Percentiles rank a stretch among this genome's conserved stretches.
These are phyloP conservation scores for Pulveroboletus sp. DNA, from an alignment of 768 basidiomycete genomes.

Conservation along the genomic window DNA sequence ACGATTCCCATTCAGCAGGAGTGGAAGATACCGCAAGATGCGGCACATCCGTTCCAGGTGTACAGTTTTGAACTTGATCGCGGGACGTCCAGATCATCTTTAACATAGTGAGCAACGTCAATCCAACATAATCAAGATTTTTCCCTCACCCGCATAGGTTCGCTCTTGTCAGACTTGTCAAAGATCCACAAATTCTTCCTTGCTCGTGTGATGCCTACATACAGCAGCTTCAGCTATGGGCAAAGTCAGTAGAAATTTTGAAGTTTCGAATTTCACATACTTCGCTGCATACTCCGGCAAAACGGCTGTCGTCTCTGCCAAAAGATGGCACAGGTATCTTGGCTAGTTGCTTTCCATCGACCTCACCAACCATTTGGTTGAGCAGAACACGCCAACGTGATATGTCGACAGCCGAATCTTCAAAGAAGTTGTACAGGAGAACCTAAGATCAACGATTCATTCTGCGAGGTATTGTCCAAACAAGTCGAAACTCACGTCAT, in stretches of 20 bases:
- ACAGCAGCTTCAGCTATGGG: conserved; percentile 59
- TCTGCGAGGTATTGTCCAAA: background rate
- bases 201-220: conserved; percentile 70
- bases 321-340: conserved; percentile 42
- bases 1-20: conserved; percentile 43
- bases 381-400: conserved; percentile 62
- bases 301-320: conserved; percentile 41
- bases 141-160: conserved; percentile 54
- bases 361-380: conserved; percentile 34
- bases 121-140: background rate
- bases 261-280: conserved; percentile 29
- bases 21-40: conserved; percentile 55
- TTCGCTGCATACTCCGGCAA: conserved; percentile 58
- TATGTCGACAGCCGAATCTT: conserved; percentile 50
- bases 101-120: background rate
- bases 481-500: conserved; percentile 10
- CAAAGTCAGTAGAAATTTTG: background rate
- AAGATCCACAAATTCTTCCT: conserved; percentile 70
- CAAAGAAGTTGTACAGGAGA: conserved; percentile 72
- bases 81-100: conserved; percentile 53
- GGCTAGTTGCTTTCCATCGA: conserved; percentile 9
- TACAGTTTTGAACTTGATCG: conserved; percentile 46
- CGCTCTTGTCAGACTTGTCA: conserved; percentile 54
- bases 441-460: conserved; percentile 42
- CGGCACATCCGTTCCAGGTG: conserved; percentile 48